These are phyloP conservation scores for Xylaria telfairii DNA, from an alignment of 495 filamentous ascomycete genomes.

Conservation along the genomic window DNA sequence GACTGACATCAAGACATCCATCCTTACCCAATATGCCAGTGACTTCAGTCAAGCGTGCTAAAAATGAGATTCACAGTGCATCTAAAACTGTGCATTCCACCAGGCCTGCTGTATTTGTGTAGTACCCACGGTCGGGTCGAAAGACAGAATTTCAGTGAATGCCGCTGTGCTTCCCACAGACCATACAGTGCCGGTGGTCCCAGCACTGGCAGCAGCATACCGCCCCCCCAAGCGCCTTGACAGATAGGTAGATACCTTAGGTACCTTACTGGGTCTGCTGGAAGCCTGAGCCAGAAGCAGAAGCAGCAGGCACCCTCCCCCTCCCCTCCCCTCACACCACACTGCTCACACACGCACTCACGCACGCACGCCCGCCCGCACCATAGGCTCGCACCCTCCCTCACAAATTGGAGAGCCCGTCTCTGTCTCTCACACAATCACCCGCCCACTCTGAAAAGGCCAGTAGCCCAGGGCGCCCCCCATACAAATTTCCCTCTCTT, in stretches of 20 bases:
- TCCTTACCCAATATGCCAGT: neutral
- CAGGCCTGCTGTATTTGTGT: neutral
- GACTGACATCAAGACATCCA: neutral
- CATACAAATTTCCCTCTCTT: slow-evolving; percentile 63
- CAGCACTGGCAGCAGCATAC: neutral
- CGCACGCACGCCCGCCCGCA: slow-evolving; percentile 18
- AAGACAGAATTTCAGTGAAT: neutral
- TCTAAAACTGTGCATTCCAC: neutral
- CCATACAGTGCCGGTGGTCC: neutral
- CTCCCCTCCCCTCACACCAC: slow-evolving; percentile 7
- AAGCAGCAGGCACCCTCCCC: slow-evolving; percentile 19
- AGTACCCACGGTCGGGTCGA: neutral
- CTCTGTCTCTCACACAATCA: slow-evolving; percentile 56
- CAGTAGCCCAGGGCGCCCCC: slow-evolving; percentile 52
- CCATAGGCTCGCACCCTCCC: slow-evolving; percentile 38
- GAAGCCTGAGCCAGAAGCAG: slow-evolving; percentile 16
- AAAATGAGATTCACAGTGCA: neutral
- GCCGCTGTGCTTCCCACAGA: neutral
- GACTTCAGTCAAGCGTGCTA: neutral
- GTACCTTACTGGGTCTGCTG: slow-evolving; percentile 10
- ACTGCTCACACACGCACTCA: slow-evolving; percentile 11
- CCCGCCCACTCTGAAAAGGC: slow-evolving; percentile 68
- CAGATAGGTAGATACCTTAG: too few species aligned
- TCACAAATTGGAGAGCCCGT: slow-evolving; percentile 43
- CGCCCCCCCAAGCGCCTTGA: neutral